Percentiles rank a stretch among this genome's conserved stretches.
phyloP scores from a whole-genome alignment of 2,329 filamentous ascomycete genomes.

The Colletotrichum sp. region DNA sequence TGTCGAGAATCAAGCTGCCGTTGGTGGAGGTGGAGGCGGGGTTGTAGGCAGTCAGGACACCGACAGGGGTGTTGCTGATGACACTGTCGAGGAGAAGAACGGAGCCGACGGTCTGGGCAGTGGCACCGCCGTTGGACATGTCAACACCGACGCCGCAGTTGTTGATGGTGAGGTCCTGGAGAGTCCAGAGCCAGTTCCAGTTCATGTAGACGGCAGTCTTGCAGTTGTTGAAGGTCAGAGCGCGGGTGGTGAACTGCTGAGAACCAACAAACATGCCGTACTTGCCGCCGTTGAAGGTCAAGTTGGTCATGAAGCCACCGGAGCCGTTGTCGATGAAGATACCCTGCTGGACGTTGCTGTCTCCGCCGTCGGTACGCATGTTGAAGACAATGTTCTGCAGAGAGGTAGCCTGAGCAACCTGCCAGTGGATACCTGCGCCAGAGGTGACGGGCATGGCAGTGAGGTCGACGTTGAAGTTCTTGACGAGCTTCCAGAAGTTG shows the following conservation, averaged over 20 bases:
- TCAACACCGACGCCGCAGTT: conserved; percentile 79
- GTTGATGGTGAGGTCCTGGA: conserved; percentile 78
- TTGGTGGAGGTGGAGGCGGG: conserved; percentile 69
- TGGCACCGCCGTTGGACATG: conserved; percentile 69
- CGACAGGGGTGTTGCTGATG: conserved; percentile 77
- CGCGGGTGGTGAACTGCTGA: conserved; percentile 87
- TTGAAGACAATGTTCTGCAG: conserved; percentile 84
- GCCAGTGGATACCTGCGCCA: conserved; percentile 82
- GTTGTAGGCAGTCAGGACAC: conserved; percentile 78
- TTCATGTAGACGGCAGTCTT: conserved; percentile 87
- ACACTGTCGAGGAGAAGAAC: conserved; percentile 82
- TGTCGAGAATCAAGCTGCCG: conserved; percentile 85
- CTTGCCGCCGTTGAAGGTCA: conserved; percentile 83
- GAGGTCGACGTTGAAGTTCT: conserved; percentile 82
- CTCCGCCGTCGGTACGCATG: conserved; percentile 71
- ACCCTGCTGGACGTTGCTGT: conserved; percentile 73
- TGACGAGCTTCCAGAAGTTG: conserved; percentile 81
- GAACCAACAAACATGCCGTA: conserved; percentile 82
- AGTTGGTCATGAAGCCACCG: conserved; percentile 82
- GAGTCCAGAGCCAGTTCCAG: conserved; percentile 90
- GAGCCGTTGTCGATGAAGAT: conserved; percentile 88
- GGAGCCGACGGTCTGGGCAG: conserved; percentile 82
- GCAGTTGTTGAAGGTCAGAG: conserved; percentile 82
- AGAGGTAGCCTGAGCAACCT: conserved; percentile 83
- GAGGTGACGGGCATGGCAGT: conserved; percentile 64